A percentile compares a stretch with the other conserved stretches of the same genome.
phyloP scores from a whole-genome alignment of 2,329 filamentous ascomycete species.

The Sclerotinia glacialis region DNA sequence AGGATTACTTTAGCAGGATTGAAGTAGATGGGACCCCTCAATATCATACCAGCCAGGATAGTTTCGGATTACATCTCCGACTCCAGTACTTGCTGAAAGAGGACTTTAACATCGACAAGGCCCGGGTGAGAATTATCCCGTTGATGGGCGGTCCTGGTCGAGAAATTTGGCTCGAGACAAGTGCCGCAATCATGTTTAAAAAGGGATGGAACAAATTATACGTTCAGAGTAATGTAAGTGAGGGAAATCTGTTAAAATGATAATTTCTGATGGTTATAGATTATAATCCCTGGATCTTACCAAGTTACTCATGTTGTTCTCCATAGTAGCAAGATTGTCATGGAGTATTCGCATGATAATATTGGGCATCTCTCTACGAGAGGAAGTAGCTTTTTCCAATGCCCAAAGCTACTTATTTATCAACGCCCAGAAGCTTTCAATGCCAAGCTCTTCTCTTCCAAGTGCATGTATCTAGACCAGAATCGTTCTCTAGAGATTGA shows the following conservation, averaged over 20 bases:
- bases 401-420: constrained; percentile 68
- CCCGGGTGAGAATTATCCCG: constrained; percentile 62
- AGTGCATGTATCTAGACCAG: constrained; percentile 74
- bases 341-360: constrained; percentile 62
- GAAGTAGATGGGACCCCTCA: constrained; percentile 64
- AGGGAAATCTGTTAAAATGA: neutral
- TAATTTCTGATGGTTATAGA: constrained; percentile 45
- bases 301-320: constrained; percentile 71
- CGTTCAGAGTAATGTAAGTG: constrained; percentile 47
- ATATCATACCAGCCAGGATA: constrained; percentile 70
- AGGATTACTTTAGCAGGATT: constrained; percentile 70
- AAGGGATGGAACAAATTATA: constrained; percentile 47
- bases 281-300: constrained; percentile 69
- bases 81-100: constrained; percentile 72
- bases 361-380: constrained; percentile 31
- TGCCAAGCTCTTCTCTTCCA: constrained; percentile 63
- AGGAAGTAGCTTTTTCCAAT: constrained; percentile 49
- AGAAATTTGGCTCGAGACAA: constrained; percentile 63
- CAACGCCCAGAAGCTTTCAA: constrained; percentile 68
- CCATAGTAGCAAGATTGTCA: constrained; percentile 58
- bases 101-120: constrained; percentile 62
- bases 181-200: constrained; percentile 45
- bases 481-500: constrained; percentile 74
- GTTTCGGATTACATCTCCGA: constrained; percentile 67
- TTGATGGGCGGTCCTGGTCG: constrained; percentile 54